Evolutionary conservation across 257 asterid species (phyloP), one percentile per base, ranked within the genome.

Genomic region (Voacanga thouarsii): DNA sequence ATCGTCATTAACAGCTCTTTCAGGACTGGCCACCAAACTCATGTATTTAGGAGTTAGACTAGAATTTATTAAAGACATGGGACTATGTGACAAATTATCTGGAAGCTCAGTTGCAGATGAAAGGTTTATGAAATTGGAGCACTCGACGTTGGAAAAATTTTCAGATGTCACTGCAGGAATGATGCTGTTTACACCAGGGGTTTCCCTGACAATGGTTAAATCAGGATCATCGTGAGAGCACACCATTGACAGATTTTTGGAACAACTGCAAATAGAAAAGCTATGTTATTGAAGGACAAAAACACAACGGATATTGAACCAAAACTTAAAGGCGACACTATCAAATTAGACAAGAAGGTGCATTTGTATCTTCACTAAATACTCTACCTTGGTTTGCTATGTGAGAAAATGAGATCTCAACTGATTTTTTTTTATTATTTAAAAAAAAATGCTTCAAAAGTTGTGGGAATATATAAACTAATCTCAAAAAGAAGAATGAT

Each of bases 151-250:
- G 57, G 88, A 81, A 81, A 78, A 74, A 14, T 77, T 77, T 71
- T 85, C 84, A 59, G 86, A 83, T 75, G 86, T 85, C 69, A 84
- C 70, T 51, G 68, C 61, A 61, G 81, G 85, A 59, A 80, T 71
- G 71, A 76, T 77, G 72, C 78, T 81, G 81, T 81, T 44, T 57
- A 79, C 21, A 69, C 71, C 81, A 6, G 96, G 97, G 11, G 97
- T 91, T 87, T 92, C 97, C 79, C 83, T 85, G 71, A 91, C 92
- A 74, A 88, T 47, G 44, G 90, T 85, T 76, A 90, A 84, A 64
- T 89, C 90, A 26, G 85, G 77, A 83, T 92, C 94, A 79, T 77
- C 83, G 30, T 85, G 74, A 39, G 82, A 82, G 16, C 76, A 56
- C 57, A 81, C 77, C 73, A 70, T 86, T 72, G 67, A 63, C 47